These are phyloP conservation scores for Lodderomyces oxycetoniae DNA, from an alignment of 1,139 yeast species.

Conservation along the genomic window DNA sequence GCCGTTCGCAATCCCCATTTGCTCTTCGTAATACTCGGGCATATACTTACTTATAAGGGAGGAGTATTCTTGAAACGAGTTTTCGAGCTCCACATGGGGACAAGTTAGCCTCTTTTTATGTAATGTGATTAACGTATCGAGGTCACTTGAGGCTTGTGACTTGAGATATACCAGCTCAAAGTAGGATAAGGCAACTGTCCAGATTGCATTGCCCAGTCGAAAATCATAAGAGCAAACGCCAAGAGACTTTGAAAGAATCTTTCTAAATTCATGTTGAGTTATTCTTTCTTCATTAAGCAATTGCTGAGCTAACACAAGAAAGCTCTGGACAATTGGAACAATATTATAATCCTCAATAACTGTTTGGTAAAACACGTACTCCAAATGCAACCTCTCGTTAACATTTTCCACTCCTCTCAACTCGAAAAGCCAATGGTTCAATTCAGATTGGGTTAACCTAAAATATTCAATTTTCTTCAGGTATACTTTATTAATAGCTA, in stretches of 20 bases:
- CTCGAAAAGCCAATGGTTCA: slow-evolving; percentile 25
- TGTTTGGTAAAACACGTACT: slow-evolving; percentile 19
- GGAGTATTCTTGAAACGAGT: slow-evolving; percentile 42
- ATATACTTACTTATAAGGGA: slow-evolving; percentile 33
- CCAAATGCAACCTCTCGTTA: slow-evolving; percentile 8
- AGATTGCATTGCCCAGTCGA: slow-evolving; percentile 29
- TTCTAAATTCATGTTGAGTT: slow-evolving; percentile 15
- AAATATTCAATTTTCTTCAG: slow-evolving; percentile 20
- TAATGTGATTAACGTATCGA: slow-evolving; percentile 21
- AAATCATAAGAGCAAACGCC: slow-evolving; percentile 31
- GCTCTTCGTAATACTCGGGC: slow-evolving; percentile 30
- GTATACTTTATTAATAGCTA: slow-evolving; percentile 17
- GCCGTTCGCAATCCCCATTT: slow-evolving; percentile 37
- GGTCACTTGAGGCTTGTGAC: slow-evolving; percentile 13
- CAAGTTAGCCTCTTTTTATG: slow-evolving; percentile 32
- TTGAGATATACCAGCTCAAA: slow-evolving; percentile 12
- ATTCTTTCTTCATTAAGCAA: slow-evolving; percentile 3
- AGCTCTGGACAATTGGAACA: slow-evolving; percentile 19
- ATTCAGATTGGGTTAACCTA: slow-evolving; percentile 20
- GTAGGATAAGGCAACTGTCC: slow-evolving; percentile 25
- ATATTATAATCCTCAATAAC: slow-evolving; percentile 19
- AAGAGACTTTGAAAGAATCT: slow-evolving; percentile 20
- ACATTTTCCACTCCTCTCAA: slow-evolving; percentile 17
- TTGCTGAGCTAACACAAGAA: slow-evolving; percentile 11
- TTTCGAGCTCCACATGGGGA: slow-evolving; percentile 42